Percentiles rank a stretch among this genome's conserved stretches.
Conservation (phyloP, 495 filamentous ascomycete species). For the Trichocladium uniseriatum region DNA sequence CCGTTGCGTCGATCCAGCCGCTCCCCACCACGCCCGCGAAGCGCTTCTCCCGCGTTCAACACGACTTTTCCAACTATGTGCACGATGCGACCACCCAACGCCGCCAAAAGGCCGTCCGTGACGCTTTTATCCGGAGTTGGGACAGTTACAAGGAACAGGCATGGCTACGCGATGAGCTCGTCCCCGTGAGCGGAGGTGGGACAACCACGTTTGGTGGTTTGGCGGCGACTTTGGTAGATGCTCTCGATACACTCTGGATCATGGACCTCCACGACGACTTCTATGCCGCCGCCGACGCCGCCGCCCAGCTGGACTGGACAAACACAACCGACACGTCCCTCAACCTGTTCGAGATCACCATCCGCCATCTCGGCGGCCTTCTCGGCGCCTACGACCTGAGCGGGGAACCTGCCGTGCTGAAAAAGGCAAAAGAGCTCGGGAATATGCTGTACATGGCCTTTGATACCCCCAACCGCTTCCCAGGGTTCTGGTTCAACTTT, state of each 20-base stretch:
- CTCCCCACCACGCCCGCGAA: background rate
- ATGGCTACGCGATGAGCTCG: conserved; percentile 68
- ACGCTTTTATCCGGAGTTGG: conserved; percentile 62
- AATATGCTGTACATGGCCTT: conserved; percentile 75
- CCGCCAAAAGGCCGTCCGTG: conserved; percentile 38
- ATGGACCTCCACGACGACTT: conserved; percentile 80
- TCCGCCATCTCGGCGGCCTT: conserved; percentile 70
- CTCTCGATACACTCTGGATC: conserved; percentile 82
- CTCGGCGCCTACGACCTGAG: conserved; percentile 68
- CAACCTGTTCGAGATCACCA: conserved; percentile 74
- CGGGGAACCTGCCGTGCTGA: conserved; percentile 48
- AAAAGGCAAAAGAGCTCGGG: conserved; percentile 72
- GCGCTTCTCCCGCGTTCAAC: background rate
- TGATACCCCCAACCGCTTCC: conserved; percentile 86
- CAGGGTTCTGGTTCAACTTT: conserved; percentile 56
- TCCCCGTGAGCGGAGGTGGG: conserved; percentile 43
- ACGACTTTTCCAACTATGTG: background rate
- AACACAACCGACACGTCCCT: conserved; percentile 44
- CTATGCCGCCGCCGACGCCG: conserved; percentile 55
- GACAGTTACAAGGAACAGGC: conserved; percentile 63
- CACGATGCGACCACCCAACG: background rate
- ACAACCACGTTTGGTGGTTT: conserved; percentile 74
- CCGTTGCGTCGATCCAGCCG: conserved; percentile 32
- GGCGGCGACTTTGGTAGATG: conserved; percentile 81
- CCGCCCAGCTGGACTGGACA: conserved; percentile 72